A percentile compares a stretch with the other conserved stretches of the same genome.
phyloP scores from a whole-genome alignment of 495 filamentous ascomycete genomes.

The Choiromyces venosus region DNA sequence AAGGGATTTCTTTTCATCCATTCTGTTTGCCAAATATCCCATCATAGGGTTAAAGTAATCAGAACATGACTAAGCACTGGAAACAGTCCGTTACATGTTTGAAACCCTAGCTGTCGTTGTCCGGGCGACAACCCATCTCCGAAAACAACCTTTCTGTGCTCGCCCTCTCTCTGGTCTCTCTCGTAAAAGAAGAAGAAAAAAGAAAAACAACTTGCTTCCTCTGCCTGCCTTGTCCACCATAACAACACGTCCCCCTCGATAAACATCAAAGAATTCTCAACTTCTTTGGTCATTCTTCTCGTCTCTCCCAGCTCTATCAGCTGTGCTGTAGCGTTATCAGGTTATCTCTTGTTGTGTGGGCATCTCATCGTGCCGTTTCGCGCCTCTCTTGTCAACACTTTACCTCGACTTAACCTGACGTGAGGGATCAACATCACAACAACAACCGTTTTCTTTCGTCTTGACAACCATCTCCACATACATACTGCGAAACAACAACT shows the following conservation, averaged over 20 bases:
- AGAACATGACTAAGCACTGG: not conserved
- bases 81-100: not conserved
- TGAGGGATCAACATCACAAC: constrained; percentile 29
- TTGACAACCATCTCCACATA: constrained; percentile 29
- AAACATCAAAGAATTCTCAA: not conserved
- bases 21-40: not conserved
- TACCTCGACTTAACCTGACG: not conserved
- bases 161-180: constrained; percentile 17
- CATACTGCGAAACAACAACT: constrained; percentile 25
- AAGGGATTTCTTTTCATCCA: not conserved
- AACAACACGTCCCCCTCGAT: constrained; percentile 15
- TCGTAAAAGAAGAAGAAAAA: constrained; percentile 21
- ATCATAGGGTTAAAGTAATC: not conserved
- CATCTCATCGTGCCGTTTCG: not conserved
- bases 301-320: not conserved
- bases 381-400: constrained; percentile 1
- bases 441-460: constrained; percentile 18
- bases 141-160: constrained; percentile 12
- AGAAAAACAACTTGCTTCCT: constrained; percentile 19
- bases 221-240: constrained; percentile 11
- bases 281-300: not conserved
- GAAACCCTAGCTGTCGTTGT: constrained; percentile 26
- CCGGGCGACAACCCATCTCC: constrained; percentile 35
- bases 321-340: not conserved
- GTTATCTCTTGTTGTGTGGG: not conserved